Percentiles rank a stretch among this genome's conserved stretches.
These are phyloP conservation scores for Meyerozyma sp. DNA, from an alignment of 1,139 yeast genomes.

Conservation along the genomic window DNA sequence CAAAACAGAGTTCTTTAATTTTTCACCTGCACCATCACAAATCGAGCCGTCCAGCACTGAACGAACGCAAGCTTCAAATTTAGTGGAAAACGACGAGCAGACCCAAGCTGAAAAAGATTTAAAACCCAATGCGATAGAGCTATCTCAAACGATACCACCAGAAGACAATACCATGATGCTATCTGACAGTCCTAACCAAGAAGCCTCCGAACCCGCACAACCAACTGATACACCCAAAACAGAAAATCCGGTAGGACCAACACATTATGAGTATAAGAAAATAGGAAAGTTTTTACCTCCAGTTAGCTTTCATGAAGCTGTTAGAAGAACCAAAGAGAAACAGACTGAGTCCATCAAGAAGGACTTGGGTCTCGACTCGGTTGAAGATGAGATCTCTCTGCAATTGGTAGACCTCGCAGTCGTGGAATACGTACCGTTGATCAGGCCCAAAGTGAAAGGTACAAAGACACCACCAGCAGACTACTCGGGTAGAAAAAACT, in stretches of 20 bases:
- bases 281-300: conserved; percentile 14
- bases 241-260: background rate
- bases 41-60: background rate
- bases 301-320: conserved; percentile 29
- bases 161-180: background rate
- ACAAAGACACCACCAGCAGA: conserved; percentile 1
- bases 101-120: too few relatives aligned
- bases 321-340: conserved; percentile 24
- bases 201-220: too few relatives aligned
- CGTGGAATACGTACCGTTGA: conserved; percentile 28
- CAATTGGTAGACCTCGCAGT: conserved; percentile 23
- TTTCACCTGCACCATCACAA: conserved; percentile 5
- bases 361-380: conserved; percentile 23
- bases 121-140: too few relatives aligned
- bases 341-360: conserved; percentile 20
- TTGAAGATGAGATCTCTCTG: conserved; percentile 4
- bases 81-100: background rate
- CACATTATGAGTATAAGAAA: conserved; percentile 3
- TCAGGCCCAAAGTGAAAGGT: conserved; percentile 7
- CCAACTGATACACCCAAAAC: too few relatives aligned
- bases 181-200: too few relatives aligned
- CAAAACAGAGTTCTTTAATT: conserved; percentile 30
- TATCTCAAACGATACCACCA: background rate
- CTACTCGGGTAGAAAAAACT: conserved; percentile 27
- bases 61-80: background rate